Base-by-base conservation (phyloP, 345 rosid genomes). In the Dimocarpus longan region DNA sequence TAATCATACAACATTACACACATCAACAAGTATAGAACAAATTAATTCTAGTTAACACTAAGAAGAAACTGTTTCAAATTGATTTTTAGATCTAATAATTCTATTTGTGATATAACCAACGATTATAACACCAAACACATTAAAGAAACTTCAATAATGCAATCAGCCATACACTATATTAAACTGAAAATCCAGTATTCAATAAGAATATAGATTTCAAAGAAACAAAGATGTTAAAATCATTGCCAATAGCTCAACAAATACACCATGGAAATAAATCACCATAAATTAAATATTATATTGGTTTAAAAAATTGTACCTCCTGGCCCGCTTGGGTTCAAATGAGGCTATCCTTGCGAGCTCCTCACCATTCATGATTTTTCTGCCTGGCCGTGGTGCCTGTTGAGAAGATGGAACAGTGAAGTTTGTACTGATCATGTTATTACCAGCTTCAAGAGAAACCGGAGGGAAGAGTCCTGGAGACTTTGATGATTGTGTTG, bases 241-340 rank as follows among this genome's bases (percentile, higher is more conserved):
- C 50, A 8, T 46, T 56, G 21, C 28, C 28, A 52, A n/a, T n/a
- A 5, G 15, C 40, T 21, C 48, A 74, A 32, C 15, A 21, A 71
- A 56, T 62, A 24, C 37, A 32, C 3, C 4, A 6, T 13, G 28
- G 39, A 8, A 9, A 71, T 18, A 10, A 57, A 73, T 48, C 3
- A 3, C 16, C 1, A 37, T 50, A 32, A 0, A 0, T 8, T 46
- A 46, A 46, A 46, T 8, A 46, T 8, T 10, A 46, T 7, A 8
- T 46, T 10, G 12, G 9, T 9, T 2, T 8, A 52, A 57, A 24
- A 24, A 32, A 32, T 11, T 21, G 26, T 66, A 56, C 84, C 80
- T 81, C 54, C 40, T 77, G 13, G 84, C 84, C 22, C 73, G 79
- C 66, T 77, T 81, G 10, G 84, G 84, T 57, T 81, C 80, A 43